A percentile compares a stretch with the other conserved stretches of the same genome.
Evolutionary conservation across 805 yeast species (phyloP).

Genomic region (Spathaspora hagerdaliae): DNA sequence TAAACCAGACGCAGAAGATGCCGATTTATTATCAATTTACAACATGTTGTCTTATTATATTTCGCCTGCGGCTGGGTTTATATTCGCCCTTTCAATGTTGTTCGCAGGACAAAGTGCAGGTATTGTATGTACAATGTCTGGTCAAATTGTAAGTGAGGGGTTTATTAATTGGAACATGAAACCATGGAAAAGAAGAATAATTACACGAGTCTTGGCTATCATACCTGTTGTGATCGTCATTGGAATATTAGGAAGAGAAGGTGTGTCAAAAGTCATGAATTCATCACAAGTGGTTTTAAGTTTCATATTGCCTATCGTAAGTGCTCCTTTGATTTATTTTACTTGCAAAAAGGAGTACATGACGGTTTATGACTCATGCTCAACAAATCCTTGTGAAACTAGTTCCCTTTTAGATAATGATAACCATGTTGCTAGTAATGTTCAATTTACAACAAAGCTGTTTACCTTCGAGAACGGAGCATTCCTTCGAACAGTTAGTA

Average conservation of each 20-base stretch:
- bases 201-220: conserved; percentile 40
- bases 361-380: conserved; percentile 29
- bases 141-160: conserved; percentile 44
- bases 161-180: conserved; percentile 41
- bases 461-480: conserved; percentile 37
- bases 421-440: neutral
- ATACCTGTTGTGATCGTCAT: conserved; percentile 39
- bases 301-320: conserved; percentile 40
- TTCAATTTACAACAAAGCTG: neutral
- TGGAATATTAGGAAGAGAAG: conserved; percentile 36
- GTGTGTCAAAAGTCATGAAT: conserved; percentile 42
- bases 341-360: conserved; percentile 36
- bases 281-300: conserved; percentile 43
- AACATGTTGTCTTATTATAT: conserved; percentile 41
- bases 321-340: conserved; percentile 44
- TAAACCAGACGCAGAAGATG: conserved; percentile 43
- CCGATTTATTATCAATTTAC: conserved; percentile 42
- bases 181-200: conserved; percentile 41
- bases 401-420: conserved; percentile 9
- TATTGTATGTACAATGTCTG: conserved; percentile 47
- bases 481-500: conserved; percentile 27
- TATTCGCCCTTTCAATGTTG: conserved; percentile 43
- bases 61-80: conserved; percentile 42
- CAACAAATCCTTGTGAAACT: conserved; percentile 8
- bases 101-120: conserved; percentile 47